Evolutionary conservation across 2,329 filamentous ascomycete species (phyloP).

Genomic region (Trichoderma endophyticum): DNA sequence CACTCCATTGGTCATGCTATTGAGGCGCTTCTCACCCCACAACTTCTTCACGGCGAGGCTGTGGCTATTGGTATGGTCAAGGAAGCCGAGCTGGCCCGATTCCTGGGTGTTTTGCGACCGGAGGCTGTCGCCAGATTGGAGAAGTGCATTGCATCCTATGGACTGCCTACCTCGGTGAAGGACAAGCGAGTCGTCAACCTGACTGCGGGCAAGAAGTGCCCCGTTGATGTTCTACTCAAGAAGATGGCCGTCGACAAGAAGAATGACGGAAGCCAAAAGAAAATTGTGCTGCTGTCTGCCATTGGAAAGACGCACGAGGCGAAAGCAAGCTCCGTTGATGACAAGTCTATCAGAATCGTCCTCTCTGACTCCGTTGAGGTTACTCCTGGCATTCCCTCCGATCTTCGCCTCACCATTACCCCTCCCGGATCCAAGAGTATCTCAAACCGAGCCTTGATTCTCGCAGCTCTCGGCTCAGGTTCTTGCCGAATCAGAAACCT

Average conservation of each 20-base stretch:
- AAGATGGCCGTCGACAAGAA: slow-evolving; percentile 99
- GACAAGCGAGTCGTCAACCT: slow-evolving; percentile 80
- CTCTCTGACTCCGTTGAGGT: slow-evolving; percentile 77
- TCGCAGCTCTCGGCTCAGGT: slow-evolving; percentile 84
- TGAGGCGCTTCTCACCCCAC: slow-evolving; percentile 91
- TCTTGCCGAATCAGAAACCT: slow-evolving; percentile 87
- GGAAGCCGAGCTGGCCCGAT: slow-evolving; percentile 88
- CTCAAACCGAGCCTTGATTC: slow-evolving; percentile 90
- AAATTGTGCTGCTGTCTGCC: slow-evolving; percentile 85
- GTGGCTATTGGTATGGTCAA: slow-evolving; percentile 99
- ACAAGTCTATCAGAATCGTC: slow-evolving; percentile 76
- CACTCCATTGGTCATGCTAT: slow-evolving; percentile 97
- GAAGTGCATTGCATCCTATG: slow-evolving; percentile 94
- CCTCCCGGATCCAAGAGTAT: slow-evolving; percentile 97
- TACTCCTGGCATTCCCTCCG: slow-evolving; percentile 64
- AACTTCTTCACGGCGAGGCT: slow-evolving; percentile 91
- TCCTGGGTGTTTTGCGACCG: slow-evolving; percentile 79
- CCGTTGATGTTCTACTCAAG: slow-evolving; percentile 77
- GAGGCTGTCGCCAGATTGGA: slow-evolving; percentile 84
- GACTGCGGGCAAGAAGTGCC: slow-evolving; percentile 82
- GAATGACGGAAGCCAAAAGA: slow-evolving; percentile 93
- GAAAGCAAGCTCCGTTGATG: slow-evolving; percentile 84
- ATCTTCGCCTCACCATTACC: slow-evolving; percentile 69
- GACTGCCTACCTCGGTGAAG: slow-evolving; percentile 77
- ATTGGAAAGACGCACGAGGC: slow-evolving; percentile 87